phyloP scores from a whole-genome alignment of 2,329 filamentous ascomycete species.

The Aspergillus brasiliensis region DNA sequence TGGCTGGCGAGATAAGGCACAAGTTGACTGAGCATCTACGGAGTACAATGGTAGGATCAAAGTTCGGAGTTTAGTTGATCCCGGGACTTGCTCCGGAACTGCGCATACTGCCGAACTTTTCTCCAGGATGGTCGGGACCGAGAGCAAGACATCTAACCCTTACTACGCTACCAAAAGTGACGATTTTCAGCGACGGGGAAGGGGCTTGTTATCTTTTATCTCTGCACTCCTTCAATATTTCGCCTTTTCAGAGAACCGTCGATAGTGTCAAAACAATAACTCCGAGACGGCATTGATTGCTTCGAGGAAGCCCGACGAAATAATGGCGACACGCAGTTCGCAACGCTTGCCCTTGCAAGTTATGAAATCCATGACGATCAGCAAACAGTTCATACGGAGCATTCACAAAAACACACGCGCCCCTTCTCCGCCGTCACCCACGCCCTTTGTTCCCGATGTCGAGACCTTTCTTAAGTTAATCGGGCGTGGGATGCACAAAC shows the following conservation, averaged over 20 bases:
- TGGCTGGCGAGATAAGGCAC: neutral
- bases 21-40: neutral
- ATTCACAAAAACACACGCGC: constrained; percentile 45
- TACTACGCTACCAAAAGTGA: neutral
- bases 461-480: constrained; percentile 86
- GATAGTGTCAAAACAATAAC: neutral
- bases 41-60: neutral
- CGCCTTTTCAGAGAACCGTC: neutral
- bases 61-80: constrained; percentile 37
- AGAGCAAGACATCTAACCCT: neutral
- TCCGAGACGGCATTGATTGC: neutral
- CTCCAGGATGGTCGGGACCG: constrained; percentile 9
- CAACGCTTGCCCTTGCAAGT: constrained; percentile 31
- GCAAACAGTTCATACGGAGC: constrained; percentile 40
- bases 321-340: constrained; percentile 36
- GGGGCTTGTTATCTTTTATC: neutral
- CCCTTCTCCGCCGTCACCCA: constrained; percentile 66
- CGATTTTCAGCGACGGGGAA: neutral
- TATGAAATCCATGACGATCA: constrained; percentile 25
- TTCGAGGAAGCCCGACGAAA: neutral
- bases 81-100: constrained; percentile 31
- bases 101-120: constrained; percentile 30
- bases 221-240: neutral
- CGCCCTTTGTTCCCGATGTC: constrained; percentile 82
- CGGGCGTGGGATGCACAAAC: constrained; percentile 79